Base-by-base conservation (phyloP, 1,284 basidiomycete species). In the Veloporphyrellus conicus region DNA sequence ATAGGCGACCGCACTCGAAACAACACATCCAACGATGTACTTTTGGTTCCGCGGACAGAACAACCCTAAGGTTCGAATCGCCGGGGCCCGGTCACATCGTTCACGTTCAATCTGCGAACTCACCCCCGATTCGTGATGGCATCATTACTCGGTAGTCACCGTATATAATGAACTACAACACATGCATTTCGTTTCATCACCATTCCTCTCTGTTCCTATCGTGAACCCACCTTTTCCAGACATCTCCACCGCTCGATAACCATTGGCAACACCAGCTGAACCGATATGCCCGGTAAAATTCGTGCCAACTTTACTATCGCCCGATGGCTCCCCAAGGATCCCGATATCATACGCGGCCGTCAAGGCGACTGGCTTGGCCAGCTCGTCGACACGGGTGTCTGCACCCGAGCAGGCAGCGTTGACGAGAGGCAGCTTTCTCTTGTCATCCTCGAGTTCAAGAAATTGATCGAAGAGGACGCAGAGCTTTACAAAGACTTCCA, bases 401-500 rank as follows among this genome's bases (percentile, higher is more conserved):
- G n/a, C 27, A 55, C 39, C n/a, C n/a, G 2, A 25, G 39, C 28
- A 23, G 54, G 54, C 1, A 35, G 32, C 6, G 37, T 58, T 6
- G 49, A 62, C 20, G 35, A 58, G 14, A 36, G 29, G 4, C 46
- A 47, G n/a, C 41, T 60, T 31, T 57, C 57, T 14, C 57, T 40
- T 1, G 68, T 71, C 16, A 56, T 75, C 10, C 50, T 67, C 29
- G 65, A 74, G 43, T 73, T 76, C 57, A 62, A 69, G 52, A 55
- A 67, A n/a, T 25, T 69, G 39, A 71, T 77, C 25, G 69, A 77
- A 47, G 59, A 60, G 18, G 67, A 74, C 44, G 51, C 67, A 0
- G 54, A 65, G 15, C 55, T 77, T 14, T 68, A 58, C 42, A 71
- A 68, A 63, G 64, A 68, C 14, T 75, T 76, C 48, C 52, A 62